These are phyloP conservation scores for Actinomortierella ambigua DNA, from an alignment of 371 early-diverging fungal species.

Conservation along the genomic window DNA sequence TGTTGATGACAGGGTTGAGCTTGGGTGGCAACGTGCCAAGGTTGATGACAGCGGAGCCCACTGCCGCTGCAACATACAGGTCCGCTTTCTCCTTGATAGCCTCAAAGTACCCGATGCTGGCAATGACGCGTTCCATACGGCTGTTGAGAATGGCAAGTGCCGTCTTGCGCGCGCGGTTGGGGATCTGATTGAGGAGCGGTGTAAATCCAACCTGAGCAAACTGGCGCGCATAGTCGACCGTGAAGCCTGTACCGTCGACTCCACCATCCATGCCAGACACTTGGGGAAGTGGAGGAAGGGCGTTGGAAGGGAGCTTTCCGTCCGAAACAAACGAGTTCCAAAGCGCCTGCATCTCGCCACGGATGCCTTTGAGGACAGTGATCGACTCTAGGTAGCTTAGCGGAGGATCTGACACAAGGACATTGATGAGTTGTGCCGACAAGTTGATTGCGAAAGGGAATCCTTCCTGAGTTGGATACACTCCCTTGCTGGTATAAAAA, in stretches of 20 bases:
- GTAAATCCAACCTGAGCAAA: conserved; percentile 60
- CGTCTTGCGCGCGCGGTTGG: conserved; percentile 50
- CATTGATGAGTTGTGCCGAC: conserved; percentile 58
- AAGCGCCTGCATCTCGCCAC: conserved; percentile 74
- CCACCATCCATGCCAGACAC: conserved; percentile 55
- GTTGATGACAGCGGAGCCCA: conserved; percentile 84
- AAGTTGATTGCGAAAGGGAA: conserved; percentile 55
- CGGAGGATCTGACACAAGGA: conserved; percentile 51
- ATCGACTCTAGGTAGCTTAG: conserved; percentile 73
- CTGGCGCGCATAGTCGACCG: conserved; percentile 61
- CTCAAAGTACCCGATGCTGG: conserved; percentile 69
- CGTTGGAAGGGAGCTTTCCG: conserved; percentile 53
- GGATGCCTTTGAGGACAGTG: conserved; percentile 70
- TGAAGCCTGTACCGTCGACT: conserved; percentile 63
- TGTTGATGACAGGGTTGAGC: conserved; percentile 84
- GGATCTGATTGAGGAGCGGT: conserved; percentile 48
- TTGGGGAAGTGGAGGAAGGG: conserved; percentile 66
- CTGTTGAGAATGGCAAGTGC: conserved; percentile 54
- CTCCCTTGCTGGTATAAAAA: conserved; percentile 51
- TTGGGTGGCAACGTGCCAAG: conserved; percentile 81
- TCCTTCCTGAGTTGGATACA: conserved; percentile 53
- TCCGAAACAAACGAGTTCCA: conserved; percentile 64
- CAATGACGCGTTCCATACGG: conserved; percentile 66
- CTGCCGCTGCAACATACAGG: conserved; percentile 73
- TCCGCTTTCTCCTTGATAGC: conserved; percentile 71